Base-by-base conservation (phyloP, 495 filamentous ascomycete genomes). In the Astrothelium macrocarpum region DNA sequence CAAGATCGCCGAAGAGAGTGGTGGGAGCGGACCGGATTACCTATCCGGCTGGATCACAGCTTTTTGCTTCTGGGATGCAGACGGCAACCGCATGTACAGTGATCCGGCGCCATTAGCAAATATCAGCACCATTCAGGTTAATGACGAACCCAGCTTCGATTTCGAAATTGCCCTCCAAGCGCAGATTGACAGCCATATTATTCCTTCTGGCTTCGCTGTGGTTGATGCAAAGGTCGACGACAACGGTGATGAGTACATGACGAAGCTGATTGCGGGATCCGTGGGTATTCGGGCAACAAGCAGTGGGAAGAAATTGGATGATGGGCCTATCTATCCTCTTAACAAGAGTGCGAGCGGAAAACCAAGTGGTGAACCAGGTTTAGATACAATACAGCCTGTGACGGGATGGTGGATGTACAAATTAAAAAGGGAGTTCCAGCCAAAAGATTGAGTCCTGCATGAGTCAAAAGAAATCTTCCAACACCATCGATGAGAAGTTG, bases 11-110 rank as follows among this genome's bases (percentile, higher is more conserved):
- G 31, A 66, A 25, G 0, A 46, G 1, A 53, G 61, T 7, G 66
- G 62, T 23, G 75, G 74, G 1, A 74, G 69, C 32, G 71, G 73
- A 0, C 65, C 73, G 0, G 25, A 61, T 0, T 69, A 68, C 53
- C 59, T 77, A 2, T 75, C 71, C 0, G 79, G 80, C 16, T 81
- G 79, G 79, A 74, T 81, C 62, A 76, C 77, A 0, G 80, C 74
- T 0, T 82, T 82, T 70, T 74, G 73, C 46, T 79, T 76, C 70
- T 82, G 79, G 79, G 58, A 73, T 20, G 68, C 65, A 5, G 62
- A 76, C 1, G 80, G 80, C 9, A 42, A 60, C 2, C 63, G 11
- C 14, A 31, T 75, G 16, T 66, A 65, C 60, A 26, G 60, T 20
- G 36, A 58, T 14, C 20, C 4, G 10, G 26, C 53, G 11, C 10